Evolutionary conservation across 1,284 basidiomycete species (phyloP), one percentile per base, ranked within the genome.

Genomic region (Heterobasidion annosum): DNA sequence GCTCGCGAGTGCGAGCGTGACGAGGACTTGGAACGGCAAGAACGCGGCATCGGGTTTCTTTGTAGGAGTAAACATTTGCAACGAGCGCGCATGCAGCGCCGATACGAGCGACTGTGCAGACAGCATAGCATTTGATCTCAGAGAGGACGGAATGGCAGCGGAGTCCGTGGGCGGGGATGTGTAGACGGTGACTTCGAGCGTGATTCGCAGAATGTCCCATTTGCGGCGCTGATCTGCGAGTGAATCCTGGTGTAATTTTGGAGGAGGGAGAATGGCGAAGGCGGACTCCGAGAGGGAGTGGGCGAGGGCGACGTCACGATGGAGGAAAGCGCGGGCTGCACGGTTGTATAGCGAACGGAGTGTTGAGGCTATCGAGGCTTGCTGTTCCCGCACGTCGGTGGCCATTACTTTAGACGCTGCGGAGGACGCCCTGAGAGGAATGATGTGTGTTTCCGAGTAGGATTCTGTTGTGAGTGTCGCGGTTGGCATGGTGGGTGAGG

Each of bases 171-270:
- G 69, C 0, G 82, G 80, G 0, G 84, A 75, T 7, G 77, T 67
- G 63, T 84, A 88, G 34, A 88, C 68, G 0, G 84, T 88, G 0
- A 83, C 82, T 64, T 91, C 88, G 57, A 90, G 76, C 0, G 88
- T 91, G 59, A 91, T 83, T 19, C 88, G 77, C 4, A 91, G 79
- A 53, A 91, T 81, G 61, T 91, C 88, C 89, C 89, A 91, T 71
- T 89, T 90, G 52, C 83, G 73, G 15, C 87, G 77, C 57, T 82
- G 74, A 12, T 76, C 71, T 51, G 73, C 66, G 45, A 47, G 18
- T 5, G 45, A n/a, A 18, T 32, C 56, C 1, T 60, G 59, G 3
- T 62, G 57, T 10, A 62, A 53, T 3, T 83, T 83, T 2, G 84
- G 73, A 9, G 72, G 73, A 9, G 72, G 67, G 16, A 89, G 60